phyloP scores from a whole-genome alignment of 768 basidiomycete species.

The Pleurotus giganteus region DNA sequence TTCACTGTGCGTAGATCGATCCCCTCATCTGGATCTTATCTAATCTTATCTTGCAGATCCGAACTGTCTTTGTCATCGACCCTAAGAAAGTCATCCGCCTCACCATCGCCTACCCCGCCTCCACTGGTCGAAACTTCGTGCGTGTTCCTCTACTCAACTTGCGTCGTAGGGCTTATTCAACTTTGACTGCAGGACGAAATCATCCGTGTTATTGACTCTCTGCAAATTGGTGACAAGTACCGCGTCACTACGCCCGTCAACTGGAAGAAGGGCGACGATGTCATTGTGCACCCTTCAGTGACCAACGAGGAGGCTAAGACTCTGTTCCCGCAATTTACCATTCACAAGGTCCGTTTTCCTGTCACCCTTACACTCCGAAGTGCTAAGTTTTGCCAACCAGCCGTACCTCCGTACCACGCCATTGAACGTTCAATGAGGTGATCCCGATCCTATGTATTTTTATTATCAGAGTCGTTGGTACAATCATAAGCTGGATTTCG shows the following conservation, averaged over 20 bases:
- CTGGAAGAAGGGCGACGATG: slow-evolving; percentile 92
- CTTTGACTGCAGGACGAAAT: neutral
- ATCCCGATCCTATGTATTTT: neutral
- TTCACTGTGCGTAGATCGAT: slow-evolving; percentile 64
- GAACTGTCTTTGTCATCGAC: slow-evolving; percentile 97
- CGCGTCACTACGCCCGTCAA: slow-evolving; percentile 88
- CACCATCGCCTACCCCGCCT: slow-evolving; percentile 89
- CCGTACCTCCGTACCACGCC: slow-evolving; percentile 9
- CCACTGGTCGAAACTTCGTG: slow-evolving; percentile 90
- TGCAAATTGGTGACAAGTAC: slow-evolving; percentile 89
- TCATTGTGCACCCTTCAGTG: slow-evolving; percentile 88
- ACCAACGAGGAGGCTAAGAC: slow-evolving; percentile 86
- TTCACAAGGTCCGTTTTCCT: slow-evolving; percentile 62
- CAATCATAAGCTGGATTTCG: no score
- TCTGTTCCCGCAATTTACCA: slow-evolving; percentile 81
- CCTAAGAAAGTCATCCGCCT: slow-evolving; percentile 94
- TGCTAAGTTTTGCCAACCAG: neutral
- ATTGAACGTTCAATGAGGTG: slow-evolving; percentile 2
- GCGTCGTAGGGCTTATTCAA: slow-evolving; percentile 44
- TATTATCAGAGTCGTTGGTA: no score
- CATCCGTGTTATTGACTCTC: slow-evolving; percentile 40
- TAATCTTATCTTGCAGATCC: slow-evolving; percentile 53
- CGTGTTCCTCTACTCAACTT: slow-evolving; percentile 20
- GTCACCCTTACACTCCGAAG: neutral
- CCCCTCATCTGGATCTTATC: neutral